These are phyloP conservation scores for Trichosporon faecale DNA, from an alignment of 1,284 basidiomycete species.

Conservation along the genomic window DNA sequence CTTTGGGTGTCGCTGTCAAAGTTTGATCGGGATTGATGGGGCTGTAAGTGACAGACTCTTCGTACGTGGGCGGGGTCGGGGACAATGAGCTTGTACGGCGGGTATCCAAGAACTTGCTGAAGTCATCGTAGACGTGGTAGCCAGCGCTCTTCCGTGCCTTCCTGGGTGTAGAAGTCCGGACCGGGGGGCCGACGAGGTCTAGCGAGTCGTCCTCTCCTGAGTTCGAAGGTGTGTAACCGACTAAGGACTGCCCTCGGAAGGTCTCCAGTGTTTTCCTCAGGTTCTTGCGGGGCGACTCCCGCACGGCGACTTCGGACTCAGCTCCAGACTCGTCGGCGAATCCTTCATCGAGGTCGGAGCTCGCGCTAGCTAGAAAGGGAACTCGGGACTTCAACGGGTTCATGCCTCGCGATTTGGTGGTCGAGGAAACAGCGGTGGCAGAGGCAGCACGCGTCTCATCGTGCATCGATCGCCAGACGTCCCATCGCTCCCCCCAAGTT, in stretches of 20 bases:
- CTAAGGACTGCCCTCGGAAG: conserved; percentile 13
- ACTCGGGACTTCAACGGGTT: conserved; percentile 30
- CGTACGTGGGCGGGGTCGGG: conserved; percentile 12
- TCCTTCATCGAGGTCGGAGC: conserved; percentile 47
- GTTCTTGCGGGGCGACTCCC: conserved; percentile 19
- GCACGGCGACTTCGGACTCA: conserved; percentile 10
- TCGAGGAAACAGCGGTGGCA: not conserved
- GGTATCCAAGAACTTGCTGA: conserved; percentile 10
- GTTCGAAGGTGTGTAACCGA: conserved; percentile 18
- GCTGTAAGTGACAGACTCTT: conserved; percentile 17
- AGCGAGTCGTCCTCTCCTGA: conserved; percentile 17
- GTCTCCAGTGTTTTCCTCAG: not conserved
- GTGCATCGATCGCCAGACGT: conserved; percentile 34
- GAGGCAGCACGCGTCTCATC: not conserved
- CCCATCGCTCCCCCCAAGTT: conserved; percentile 51
- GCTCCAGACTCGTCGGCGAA: conserved; percentile 24
- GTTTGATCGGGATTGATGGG: conserved; percentile 8
- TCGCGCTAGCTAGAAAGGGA: conserved; percentile 45
- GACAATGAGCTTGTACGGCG: not conserved
- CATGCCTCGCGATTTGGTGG: not conserved
- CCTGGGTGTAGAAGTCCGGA: conserved; percentile 20
- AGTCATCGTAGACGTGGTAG: conserved; percentile 10
- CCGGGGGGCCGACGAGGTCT: conserved; percentile 3
- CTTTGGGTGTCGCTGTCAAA: not conserved
- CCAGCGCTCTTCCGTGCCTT: not conserved